Evolutionary conservation across 1,284 basidiomycete species (phyloP).

Genomic region (Leccinum subrobustum): DNA sequence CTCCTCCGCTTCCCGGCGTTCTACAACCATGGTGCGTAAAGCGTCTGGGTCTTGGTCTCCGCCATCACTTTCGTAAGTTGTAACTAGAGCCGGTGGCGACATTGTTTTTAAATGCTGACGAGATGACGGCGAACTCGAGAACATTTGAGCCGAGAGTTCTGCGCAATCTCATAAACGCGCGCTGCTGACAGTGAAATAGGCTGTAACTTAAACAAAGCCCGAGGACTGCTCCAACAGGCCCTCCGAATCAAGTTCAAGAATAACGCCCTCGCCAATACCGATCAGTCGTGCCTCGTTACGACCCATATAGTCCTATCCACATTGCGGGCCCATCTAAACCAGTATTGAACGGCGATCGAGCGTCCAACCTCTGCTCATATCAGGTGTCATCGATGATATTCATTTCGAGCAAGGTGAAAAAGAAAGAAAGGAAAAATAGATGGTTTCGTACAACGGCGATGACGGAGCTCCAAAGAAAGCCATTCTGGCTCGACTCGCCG

Average conservation of each 20-base stretch:
- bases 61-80: background rate
- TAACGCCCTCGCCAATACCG: background rate
- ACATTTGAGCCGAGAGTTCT: background rate
- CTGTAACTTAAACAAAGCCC: background rate
- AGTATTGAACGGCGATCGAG: background rate
- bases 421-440: background rate
- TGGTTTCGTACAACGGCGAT: background rate
- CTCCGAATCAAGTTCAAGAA: background rate
- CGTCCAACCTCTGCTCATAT: background rate
- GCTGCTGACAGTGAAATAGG: background rate
- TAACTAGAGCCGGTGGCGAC: background rate
- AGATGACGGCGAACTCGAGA: background rate
- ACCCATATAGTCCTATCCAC: slow-evolving; percentile 3
- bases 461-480: background rate
- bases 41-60: background rate
- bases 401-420: background rate
- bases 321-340: background rate
- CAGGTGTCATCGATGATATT: background rate
- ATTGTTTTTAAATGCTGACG: background rate
- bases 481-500: background rate
- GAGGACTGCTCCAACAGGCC: slow-evolving; percentile 1
- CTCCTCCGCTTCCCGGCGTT: background rate
- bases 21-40: slow-evolving; percentile 10
- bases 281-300: background rate
- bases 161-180: background rate